phyloP scores from a whole-genome alignment of 2,329 filamentous ascomycete species.

The Passalora sequoiae region DNA sequence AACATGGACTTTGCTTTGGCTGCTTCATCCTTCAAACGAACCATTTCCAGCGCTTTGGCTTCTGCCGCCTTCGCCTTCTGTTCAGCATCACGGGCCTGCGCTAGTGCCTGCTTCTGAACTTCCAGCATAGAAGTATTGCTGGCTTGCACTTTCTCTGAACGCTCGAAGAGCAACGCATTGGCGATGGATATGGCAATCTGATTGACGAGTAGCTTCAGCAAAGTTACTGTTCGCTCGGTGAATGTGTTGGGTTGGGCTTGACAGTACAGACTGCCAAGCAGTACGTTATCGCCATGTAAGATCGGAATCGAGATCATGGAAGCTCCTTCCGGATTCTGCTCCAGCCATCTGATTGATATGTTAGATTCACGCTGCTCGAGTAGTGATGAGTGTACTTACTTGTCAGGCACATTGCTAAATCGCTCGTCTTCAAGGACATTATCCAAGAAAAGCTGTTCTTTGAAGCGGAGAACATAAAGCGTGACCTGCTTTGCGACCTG shows the following conservation, averaged over 20 bases:
- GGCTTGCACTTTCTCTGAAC: slow-evolving; percentile 70
- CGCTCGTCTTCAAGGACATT: slow-evolving; percentile 71
- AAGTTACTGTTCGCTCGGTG: slow-evolving; percentile 59
- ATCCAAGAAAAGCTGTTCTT: slow-evolving; percentile 67
- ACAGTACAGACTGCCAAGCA: slow-evolving; percentile 70
- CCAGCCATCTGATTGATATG: slow-evolving; percentile 57
- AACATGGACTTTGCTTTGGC: slow-evolving; percentile 80
- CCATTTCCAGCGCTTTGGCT: slow-evolving; percentile 69
- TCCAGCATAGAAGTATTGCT: slow-evolving; percentile 74
- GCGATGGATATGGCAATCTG: slow-evolving; percentile 65
- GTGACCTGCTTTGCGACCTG: slow-evolving; percentile 72
- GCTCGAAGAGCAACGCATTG: slow-evolving; percentile 60
- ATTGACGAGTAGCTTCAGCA: slow-evolving; percentile 64
- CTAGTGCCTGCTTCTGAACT: slow-evolving; percentile 68
- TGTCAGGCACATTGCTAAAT: slow-evolving; percentile 67
- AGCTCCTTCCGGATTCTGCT: slow-evolving; percentile 63
- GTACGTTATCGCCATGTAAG: slow-evolving; percentile 62
- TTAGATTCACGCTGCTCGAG: not conserved
- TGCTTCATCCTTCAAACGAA: slow-evolving; percentile 76
- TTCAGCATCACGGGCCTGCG: slow-evolving; percentile 67
- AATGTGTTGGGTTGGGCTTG: slow-evolving; percentile 71
- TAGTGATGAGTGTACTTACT: not conserved
- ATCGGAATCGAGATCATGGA: slow-evolving; percentile 78
- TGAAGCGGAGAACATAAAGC: slow-evolving; percentile 70
- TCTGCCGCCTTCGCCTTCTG: slow-evolving; percentile 72